These are phyloP conservation scores for Pseudonectria foliicola DNA, from an alignment of 2,329 filamentous ascomycete species.

Conservation along the genomic window DNA sequence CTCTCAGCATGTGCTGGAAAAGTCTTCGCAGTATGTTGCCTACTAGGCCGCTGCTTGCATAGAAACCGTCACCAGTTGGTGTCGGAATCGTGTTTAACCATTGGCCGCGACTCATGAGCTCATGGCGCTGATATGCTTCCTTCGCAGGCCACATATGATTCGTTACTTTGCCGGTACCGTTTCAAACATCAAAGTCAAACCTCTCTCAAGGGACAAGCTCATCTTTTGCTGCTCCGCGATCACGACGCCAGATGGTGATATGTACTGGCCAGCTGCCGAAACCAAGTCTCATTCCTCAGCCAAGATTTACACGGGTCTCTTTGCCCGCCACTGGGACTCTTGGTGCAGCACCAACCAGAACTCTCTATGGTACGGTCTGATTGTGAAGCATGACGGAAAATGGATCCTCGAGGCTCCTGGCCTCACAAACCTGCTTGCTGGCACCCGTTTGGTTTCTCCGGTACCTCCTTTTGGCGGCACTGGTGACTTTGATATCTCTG, in stretches of 20 bases:
- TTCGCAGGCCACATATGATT: constrained; percentile 33
- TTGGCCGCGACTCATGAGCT: too few species aligned
- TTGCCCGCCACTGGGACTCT: constrained; percentile 78
- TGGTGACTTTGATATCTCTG: constrained; percentile 71
- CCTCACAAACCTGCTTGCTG: constrained; percentile 58
- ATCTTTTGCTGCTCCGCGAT: constrained; percentile 55
- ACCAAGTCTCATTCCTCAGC: constrained; percentile 56
- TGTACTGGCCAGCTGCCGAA: constrained; percentile 59
- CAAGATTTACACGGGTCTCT: constrained; percentile 66
- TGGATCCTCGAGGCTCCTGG: constrained; percentile 37
- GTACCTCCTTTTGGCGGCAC: constrained; percentile 72
- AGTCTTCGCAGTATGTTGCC: constrained; percentile 32
- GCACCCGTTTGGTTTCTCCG: constrained; percentile 55
- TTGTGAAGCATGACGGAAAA: constrained; percentile 38
- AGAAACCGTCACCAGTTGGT: too few species aligned
- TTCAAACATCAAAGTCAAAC: constrained; percentile 52
- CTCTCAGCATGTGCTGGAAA: constrained; percentile 27
- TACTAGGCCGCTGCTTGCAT: neutral
- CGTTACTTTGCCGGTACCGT: constrained; percentile 44
- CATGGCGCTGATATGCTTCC: neutral
- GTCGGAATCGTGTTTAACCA: too few species aligned
- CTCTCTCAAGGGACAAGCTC: constrained; percentile 41
- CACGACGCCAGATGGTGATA: constrained; percentile 59
- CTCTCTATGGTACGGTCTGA: constrained; percentile 64
- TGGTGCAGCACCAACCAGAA: constrained; percentile 63